Evolutionary conservation across 2,329 filamentous ascomycete species (phyloP), one percentile per base, ranked within the genome.

Genomic region (Phyllosticta citribraziliensis): DNA sequence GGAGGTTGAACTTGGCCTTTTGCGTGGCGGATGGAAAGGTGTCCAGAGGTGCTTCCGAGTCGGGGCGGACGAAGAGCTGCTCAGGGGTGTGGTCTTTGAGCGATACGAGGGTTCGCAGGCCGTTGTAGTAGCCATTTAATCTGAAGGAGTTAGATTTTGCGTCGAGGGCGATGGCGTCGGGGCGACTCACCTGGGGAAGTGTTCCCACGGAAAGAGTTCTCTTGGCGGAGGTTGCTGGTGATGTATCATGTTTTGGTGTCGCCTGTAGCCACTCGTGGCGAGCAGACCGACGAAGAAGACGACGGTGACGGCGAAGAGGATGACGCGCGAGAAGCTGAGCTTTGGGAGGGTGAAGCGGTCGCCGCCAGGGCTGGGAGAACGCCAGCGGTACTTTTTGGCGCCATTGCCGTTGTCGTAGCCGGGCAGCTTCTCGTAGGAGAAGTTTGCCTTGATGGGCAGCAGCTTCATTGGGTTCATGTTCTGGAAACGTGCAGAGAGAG

Each of bases 41-140:
- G 61, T 69, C 72, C 66, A 71, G 70, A 67, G 72, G 70, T 63
- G 70, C 72, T 66, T 73, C 70, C 10, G 65, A 24, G 57, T 72
- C 70, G 30, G 70, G 70, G 66, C 75, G 76, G 66, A 77, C 74
- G 51, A 62, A 71, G 59, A 73, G 67, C 66, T 80, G 79, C 68
- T 80, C 76, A 4, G 76, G 73, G 30, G 73, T 69, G 66, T 72
- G 77, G 57, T 79, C 71, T 27, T 68, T 67, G 56, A 67, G 70
- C 2, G 75, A 72, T 22, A 80, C 77, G 14, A 80, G 68, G 22
- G 74, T 78, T 57, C 76, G 72, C 47, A 80, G 70, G 58, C 78
- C 78, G 57, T 78, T 79, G 69, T 77, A 80, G 67, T 75, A 79
- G 52, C 76, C 77, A 63, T 75, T 73, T 56, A 80, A 64, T 54